A percentile compares a stretch with the other conserved stretches of the same genome.
phyloP scores from a whole-genome alignment of 2,329 filamentous ascomycete genomes.

The Fusarium sp. region DNA sequence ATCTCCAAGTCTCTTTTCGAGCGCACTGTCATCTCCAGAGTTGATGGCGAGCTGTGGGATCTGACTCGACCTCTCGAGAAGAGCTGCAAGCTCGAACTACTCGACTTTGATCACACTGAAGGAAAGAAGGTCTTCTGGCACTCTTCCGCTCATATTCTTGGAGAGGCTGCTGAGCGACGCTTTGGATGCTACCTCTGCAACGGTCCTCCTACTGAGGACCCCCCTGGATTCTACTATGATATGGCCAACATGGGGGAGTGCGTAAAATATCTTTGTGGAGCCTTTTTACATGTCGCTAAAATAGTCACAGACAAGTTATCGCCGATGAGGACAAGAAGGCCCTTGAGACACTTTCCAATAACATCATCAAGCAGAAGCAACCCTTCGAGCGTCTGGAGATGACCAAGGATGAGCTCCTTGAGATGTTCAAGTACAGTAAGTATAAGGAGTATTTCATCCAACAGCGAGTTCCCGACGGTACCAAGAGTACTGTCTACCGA shows the following conservation, averaged over 20 bases:
- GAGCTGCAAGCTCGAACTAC: constrained; percentile 85
- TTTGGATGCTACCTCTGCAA: constrained; percentile 95
- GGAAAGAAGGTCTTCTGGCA: constrained; percentile 98
- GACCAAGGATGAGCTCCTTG: constrained; percentile 89
- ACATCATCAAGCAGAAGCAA: constrained; percentile 96
- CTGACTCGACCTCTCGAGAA: constrained; percentile 89
- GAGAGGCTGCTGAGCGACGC: constrained; percentile 90
- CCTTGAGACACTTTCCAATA: constrained; percentile 82
- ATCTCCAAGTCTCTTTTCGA: constrained; percentile 89
- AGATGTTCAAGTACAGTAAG: constrained; percentile 97
- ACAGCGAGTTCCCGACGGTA: constrained; percentile 78
- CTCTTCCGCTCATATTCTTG: constrained; percentile 94
- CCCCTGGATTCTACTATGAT: constrained; percentile 91
- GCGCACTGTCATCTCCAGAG: constrained; percentile 86
- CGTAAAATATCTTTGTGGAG: background rate
- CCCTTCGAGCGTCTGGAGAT: constrained; percentile 90
- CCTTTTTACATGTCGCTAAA: constrained; percentile 33
- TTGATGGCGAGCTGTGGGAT: constrained; percentile 92
- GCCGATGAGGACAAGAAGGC: constrained; percentile 89
- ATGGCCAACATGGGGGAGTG: constrained; percentile 74
- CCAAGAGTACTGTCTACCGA: constrained; percentile 92
- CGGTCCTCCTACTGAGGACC: constrained; percentile 87
- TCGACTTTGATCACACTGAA: constrained; percentile 77
- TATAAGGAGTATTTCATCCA: constrained; percentile 98
- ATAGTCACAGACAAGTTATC: constrained; percentile 71